These are phyloP conservation scores for Ormosia semicastrata DNA, from an alignment of 306 rosid genomes.

Conservation along the genomic window DNA sequence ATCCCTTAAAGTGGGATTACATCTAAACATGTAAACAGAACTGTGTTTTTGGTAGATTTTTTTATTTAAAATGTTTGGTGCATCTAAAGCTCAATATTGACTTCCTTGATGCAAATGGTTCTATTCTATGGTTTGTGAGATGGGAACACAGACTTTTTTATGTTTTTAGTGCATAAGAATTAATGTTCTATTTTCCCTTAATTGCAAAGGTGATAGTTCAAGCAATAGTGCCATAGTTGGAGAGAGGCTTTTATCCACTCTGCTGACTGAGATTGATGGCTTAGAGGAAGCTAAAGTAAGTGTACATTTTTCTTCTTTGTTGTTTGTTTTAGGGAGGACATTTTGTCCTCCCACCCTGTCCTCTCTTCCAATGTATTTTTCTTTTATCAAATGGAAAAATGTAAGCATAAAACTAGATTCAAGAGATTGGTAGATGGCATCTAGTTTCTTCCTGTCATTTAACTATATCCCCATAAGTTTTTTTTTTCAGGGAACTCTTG, in stretches of 20 bases:
- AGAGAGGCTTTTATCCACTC: constrained; percentile 90
- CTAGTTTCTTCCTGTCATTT: background rate
- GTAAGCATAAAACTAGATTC: constrained; percentile 7
- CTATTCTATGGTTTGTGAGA: no score
- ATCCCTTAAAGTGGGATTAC: background rate
- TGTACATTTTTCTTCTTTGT: background rate
- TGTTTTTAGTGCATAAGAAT: no score
- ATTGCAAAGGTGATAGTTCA: constrained; percentile 77
- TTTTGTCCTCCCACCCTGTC: background rate
- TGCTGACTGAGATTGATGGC: constrained; percentile 97
- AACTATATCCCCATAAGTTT: background rate
- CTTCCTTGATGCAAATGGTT: no score
- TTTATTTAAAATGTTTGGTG: background rate
- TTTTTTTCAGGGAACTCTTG: constrained; percentile 78
- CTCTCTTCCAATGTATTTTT: background rate
- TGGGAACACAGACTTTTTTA: no score
- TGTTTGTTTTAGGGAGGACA: background rate
- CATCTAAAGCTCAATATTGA: no score
- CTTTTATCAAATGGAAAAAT: background rate
- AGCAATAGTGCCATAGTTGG: constrained; percentile 61
- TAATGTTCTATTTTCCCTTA: no score
- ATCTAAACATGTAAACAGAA: background rate
- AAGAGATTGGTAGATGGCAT: constrained; percentile 7
- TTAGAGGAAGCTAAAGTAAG: constrained; percentile 88
- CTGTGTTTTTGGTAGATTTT: background rate